These are phyloP conservation scores for grape (Vitis vinifera) DNA, from an alignment of 164 flowering plant genomes.

Conservation along the genomic window ASM3070453v1 NC_081808.1:3026501-3027000, in stretches of 20 bases:
- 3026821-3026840: neutral
- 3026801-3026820: neutral
- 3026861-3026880: neutral
- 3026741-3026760: neutral
- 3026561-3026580: constrained; percentile 64
- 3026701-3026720: neutral
- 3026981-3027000: constrained; percentile 75
- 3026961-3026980: constrained; percentile 75
- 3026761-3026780: neutral
- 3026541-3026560: neutral
- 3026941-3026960: constrained; percentile 75
- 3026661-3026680: constrained; percentile 89
- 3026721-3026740: neutral
- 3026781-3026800: neutral
- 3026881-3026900: constrained; percentile 82
- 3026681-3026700: constrained; percentile 30
- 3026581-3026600: constrained; percentile 56
- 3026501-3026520: neutral
- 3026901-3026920: constrained; percentile 92
- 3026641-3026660: constrained; percentile 92
- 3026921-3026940: constrained; percentile 95
- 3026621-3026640: constrained; percentile 85
- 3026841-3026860: neutral
- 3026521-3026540: neutral
- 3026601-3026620: constrained; percentile 51